These are phyloP conservation scores for Dacryopinax spathularia DNA, from an alignment of 768 basidiomycete genomes.

Conservation along the genomic window DNA sequence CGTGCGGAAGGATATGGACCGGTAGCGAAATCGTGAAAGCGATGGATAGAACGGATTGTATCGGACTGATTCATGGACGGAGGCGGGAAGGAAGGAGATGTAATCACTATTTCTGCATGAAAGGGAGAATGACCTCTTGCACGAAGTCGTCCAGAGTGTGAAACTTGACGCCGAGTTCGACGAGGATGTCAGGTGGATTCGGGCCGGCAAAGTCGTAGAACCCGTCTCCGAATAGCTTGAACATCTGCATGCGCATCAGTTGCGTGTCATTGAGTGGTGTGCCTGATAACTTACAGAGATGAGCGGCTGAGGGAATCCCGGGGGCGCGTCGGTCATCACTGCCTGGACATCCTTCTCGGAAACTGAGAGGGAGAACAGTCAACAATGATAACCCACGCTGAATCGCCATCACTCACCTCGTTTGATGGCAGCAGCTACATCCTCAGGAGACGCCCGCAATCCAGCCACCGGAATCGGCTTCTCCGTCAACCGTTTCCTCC, in stretches of 20 bases:
- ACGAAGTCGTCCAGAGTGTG: background rate
- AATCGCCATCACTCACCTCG: slow-evolving; percentile 6
- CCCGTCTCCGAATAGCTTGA: background rate
- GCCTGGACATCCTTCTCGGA: background rate
- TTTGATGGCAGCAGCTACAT: background rate
- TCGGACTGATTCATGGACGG: too few relatives aligned
- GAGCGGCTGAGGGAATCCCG: background rate
- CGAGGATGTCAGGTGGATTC: background rate
- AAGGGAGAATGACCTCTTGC: background rate
- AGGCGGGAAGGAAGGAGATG: too few relatives aligned
- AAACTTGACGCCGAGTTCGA: background rate
- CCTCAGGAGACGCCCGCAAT: background rate
- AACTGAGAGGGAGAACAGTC: background rate
- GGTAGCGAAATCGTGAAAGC: background rate
- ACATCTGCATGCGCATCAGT: background rate
- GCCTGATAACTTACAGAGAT: background rate
- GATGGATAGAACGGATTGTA: too few relatives aligned
- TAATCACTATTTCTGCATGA: background rate
- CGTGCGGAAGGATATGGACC: slow-evolving; percentile 12
- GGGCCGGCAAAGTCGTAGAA: background rate
- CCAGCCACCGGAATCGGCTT: background rate
- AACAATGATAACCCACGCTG: background rate
- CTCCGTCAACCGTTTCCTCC: slow-evolving; percentile 7
- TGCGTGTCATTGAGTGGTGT: background rate
- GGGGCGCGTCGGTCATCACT: background rate